Percentiles rank a stretch among this genome's conserved stretches.
phyloP scores from a whole-genome alignment of 805 yeast genomes.

The Saccharomycodes ludwigii region DNA sequence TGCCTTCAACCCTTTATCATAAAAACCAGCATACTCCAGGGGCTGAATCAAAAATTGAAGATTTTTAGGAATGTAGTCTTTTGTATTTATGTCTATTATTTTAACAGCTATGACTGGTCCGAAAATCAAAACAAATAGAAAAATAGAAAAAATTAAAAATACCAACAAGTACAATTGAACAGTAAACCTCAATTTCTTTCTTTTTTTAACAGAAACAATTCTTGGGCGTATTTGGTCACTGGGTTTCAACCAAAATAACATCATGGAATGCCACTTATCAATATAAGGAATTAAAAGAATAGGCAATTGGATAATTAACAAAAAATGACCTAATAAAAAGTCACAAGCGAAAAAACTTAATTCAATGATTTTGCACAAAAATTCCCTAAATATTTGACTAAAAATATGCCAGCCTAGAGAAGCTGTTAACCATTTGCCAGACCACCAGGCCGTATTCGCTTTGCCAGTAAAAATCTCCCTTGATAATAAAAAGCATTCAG shows the following conservation, averaged over 20 bases:
- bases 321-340: conserved; percentile 38
- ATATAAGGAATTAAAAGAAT: conserved; percentile 42
- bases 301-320: conserved; percentile 41
- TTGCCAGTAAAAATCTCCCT: conserved; percentile 44
- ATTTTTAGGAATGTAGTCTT: conserved; percentile 28
- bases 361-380: conserved; percentile 43
- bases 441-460: conserved; percentile 58
- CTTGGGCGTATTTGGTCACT: conserved; percentile 35
- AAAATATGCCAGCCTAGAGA: conserved; percentile 42
- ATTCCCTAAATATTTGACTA: conserved; percentile 48
- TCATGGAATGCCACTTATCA: conserved; percentile 44
- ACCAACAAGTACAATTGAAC: conserved; percentile 25
- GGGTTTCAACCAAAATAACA: conserved; percentile 50
- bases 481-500: conserved; percentile 34
- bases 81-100: conserved; percentile 28
- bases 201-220: conserved; percentile 31
- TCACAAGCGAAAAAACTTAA: conserved; percentile 46
- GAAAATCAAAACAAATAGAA: conserved; percentile 25
- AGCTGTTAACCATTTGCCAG: conserved; percentile 50
- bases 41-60: conserved; percentile 31
- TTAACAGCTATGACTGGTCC: conserved; percentile 28
- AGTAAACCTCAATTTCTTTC: conserved; percentile 26
- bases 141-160: conserved; percentile 21
- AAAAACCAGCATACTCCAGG: conserved; percentile 11
- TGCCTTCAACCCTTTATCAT: conserved; percentile 13